phyloP scores from a whole-genome alignment of 441 rosid genomes.

The Biscutella laevigata region DNA sequence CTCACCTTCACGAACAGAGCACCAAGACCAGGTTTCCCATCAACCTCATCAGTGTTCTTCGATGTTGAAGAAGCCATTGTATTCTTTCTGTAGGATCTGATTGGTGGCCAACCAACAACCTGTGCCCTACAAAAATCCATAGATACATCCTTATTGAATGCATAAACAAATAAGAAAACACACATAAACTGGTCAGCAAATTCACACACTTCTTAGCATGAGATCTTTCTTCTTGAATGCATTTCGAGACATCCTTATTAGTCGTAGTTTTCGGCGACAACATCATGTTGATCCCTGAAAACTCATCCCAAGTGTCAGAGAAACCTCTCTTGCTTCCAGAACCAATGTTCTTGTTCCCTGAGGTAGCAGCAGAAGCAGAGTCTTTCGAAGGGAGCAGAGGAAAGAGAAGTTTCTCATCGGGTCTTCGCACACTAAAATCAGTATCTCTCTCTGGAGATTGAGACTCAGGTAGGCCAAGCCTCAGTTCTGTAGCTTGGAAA shows the following conservation, averaged over 20 bases:
- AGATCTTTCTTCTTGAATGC: slow-evolving; percentile 35
- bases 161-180: neutral
- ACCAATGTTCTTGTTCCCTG: slow-evolving; percentile 44
- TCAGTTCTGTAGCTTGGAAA: slow-evolving; percentile 77
- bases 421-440: slow-evolving; percentile 32
- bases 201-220: slow-evolving; percentile 43
- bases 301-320: slow-evolving; percentile 60
- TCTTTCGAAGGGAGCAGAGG: slow-evolving; percentile 64
- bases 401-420: slow-evolving; percentile 68
- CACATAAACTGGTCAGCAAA: neutral
- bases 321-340: slow-evolving; percentile 81
- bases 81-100: slow-evolving; percentile 54
- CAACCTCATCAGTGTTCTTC: slow-evolving; percentile 50
- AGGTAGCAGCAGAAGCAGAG: slow-evolving; percentile 31
- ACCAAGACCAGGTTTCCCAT: slow-evolving; percentile 43
- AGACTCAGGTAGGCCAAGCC: slow-evolving; percentile 82
- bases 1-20: slow-evolving; percentile 55
- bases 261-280: slow-evolving; percentile 29
- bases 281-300: slow-evolving; percentile 48
- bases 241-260: slow-evolving; percentile 36
- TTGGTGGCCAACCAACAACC: slow-evolving; percentile 78
- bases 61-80: slow-evolving; percentile 45
- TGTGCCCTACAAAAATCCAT: slow-evolving; percentile 46
- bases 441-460: slow-evolving; percentile 60
- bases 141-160: neutral